A percentile compares a stretch with the other conserved stretches of the same genome.
These are phyloP conservation scores for Sugiyamaella pinicola DNA, from an alignment of 1,139 yeast genomes.

Conservation along the genomic window DNA sequence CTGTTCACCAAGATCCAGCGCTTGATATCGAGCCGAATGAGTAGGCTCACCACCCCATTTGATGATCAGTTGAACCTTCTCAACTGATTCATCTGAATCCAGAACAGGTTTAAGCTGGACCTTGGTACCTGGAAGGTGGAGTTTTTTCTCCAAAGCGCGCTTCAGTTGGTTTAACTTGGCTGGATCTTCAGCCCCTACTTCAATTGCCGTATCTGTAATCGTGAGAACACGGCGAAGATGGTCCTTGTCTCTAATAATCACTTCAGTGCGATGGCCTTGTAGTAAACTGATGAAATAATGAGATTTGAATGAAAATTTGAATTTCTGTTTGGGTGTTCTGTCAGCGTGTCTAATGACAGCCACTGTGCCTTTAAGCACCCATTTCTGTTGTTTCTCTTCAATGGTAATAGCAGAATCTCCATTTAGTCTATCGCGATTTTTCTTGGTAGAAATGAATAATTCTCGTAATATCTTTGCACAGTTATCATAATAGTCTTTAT, in stretches of 20 bases:
- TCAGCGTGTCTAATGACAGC: constrained; percentile 96
- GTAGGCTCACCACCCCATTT: constrained; percentile 99
- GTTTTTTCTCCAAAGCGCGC: constrained; percentile 83
- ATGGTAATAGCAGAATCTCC: constrained; percentile 27
- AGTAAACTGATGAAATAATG: constrained; percentile 82
- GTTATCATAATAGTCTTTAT: constrained; percentile 78
- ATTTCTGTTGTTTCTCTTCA: constrained; percentile 88
- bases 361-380: constrained; percentile 95
- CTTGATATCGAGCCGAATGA: constrained; percentile 94
- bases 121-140: constrained; percentile 93
- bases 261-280: constrained; percentile 95
- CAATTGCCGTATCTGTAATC: constrained; percentile 81
- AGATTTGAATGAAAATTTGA: constrained; percentile 90
- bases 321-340: constrained; percentile 98
- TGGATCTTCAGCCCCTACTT: constrained; percentile 74
- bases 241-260: constrained; percentile 85
- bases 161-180: constrained; percentile 75
- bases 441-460: constrained; percentile 64
- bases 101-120: constrained; percentile 92
- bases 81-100: constrained; percentile 56
- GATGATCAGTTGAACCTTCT: constrained; percentile 90
- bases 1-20: constrained; percentile 93
- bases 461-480: constrained; percentile 78
- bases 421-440: constrained; percentile 48
- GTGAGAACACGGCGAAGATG: constrained; percentile 84